These are phyloP conservation scores for Rosa hybrid DNA, from an alignment of 331 rosid species.

Conservation along the genomic window DNA sequence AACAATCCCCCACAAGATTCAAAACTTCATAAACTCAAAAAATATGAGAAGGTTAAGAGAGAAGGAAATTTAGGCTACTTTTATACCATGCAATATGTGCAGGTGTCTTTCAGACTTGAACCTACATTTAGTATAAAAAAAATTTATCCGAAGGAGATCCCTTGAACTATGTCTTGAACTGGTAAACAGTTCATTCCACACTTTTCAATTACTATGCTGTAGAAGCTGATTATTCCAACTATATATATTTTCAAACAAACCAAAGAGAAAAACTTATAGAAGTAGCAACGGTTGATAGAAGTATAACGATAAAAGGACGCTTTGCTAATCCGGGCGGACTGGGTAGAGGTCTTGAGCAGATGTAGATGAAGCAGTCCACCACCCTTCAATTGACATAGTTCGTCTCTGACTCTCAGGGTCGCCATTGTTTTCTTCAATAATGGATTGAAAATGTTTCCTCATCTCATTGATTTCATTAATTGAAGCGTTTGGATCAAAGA, in stretches of 20 bases:
- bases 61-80: too few species aligned
- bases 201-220: background rate
- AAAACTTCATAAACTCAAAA: too few species aligned
- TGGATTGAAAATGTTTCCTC: conserved; percentile 18
- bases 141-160: too few species aligned
- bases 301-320: background rate
- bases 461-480: conserved; percentile 28
- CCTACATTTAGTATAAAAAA: too few species aligned
- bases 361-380: conserved; percentile 38
- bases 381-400: conserved; percentile 34
- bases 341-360: conserved; percentile 41
- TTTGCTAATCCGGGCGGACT: conserved; percentile 21
- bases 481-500: conserved; percentile 24
- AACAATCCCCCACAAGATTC: too few species aligned
- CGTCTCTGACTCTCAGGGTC: conserved; percentile 26
- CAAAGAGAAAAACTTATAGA: background rate
- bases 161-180: too few species aligned
- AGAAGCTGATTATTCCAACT: too few species aligned
- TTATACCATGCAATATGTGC: too few species aligned
- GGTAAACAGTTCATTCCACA: background rate
- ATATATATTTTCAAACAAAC: too few species aligned
- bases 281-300: background rate
- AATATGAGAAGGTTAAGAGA: too few species aligned
- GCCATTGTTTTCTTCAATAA: conserved; percentile 9
- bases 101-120: too few species aligned